Conservation (phyloP, 352 stramenopile species). For the Pythium chondricola region DNA sequence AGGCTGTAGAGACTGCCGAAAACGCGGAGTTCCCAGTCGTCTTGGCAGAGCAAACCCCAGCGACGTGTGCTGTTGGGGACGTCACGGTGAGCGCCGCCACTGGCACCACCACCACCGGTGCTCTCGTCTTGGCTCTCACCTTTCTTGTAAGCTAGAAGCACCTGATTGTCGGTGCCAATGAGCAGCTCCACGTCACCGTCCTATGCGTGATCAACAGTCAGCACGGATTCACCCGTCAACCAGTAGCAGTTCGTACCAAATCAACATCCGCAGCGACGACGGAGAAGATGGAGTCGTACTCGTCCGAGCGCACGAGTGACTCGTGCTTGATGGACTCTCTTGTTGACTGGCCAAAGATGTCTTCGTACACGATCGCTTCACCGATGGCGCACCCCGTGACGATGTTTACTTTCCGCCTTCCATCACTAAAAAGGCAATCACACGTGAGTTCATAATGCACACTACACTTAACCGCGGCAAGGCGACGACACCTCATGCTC, state of each 20-base stretch:
- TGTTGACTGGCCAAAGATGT: slow-evolving; percentile 31
- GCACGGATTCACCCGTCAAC: neutral
- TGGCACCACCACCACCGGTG: too few relatives aligned
- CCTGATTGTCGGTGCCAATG: slow-evolving; percentile 52
- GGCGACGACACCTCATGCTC: neutral
- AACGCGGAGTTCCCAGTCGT: slow-evolving; percentile 39
- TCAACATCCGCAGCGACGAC: slow-evolving; percentile 49
- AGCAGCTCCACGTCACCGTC: slow-evolving; percentile 55
- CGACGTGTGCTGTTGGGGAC: neutral
- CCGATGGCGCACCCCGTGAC: slow-evolving; percentile 61
- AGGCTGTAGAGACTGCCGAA: slow-evolving; percentile 75
- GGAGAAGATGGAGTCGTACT: slow-evolving; percentile 62
- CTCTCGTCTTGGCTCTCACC: too few relatives aligned
- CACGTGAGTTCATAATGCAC: too few relatives aligned
- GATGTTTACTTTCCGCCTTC: too few relatives aligned
- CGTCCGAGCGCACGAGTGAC: slow-evolving; percentile 35
- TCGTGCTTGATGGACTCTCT: slow-evolving; percentile 4
- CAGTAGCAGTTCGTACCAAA: slow-evolving; percentile 29
- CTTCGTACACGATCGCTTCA: slow-evolving; percentile 41
- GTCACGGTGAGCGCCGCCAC: too few relatives aligned
- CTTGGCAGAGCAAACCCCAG: slow-evolving; percentile 28
- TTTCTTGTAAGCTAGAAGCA: slow-evolving; percentile 56
- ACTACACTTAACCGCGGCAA: too few relatives aligned
- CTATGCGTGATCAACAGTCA: slow-evolving; percentile 14
- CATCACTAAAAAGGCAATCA: too few relatives aligned